Base-by-base conservation (phyloP, 345 rosid species). In the Citrus sp. region DNA sequence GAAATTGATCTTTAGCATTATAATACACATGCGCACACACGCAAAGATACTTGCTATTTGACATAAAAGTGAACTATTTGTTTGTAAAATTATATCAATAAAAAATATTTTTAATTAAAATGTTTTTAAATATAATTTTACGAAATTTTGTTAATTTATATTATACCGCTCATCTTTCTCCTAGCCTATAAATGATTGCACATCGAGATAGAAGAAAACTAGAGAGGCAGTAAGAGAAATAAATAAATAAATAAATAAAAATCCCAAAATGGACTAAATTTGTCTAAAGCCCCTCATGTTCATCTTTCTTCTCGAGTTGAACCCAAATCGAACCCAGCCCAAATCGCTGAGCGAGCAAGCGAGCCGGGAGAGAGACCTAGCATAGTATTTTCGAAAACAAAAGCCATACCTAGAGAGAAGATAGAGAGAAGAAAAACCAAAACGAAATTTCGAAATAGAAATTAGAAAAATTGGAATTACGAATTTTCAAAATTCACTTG, bases 301-400 rank as follows among this genome's bases (percentile, higher is more conserved):
- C 71, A 77, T 55, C 67, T 77, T 8, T 58, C 67, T 18, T 64
- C 74, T 77, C 28, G 67, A 6, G 25, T 30, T 30, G 54, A 69
- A 77, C 80, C 77, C 82, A 25, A 60, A 10, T 12, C 65, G 32
- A 72, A 70, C 55, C 54, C 49, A 74, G 73, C 82, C 64, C 68
- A 42, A 63, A 74, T 30, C 25, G 30, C 62, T 42, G 77, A 32
- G 80, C 65, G 73, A 70, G 67, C 40, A 22, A 68, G 73, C 22
- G 67, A 25, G 58, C 61, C 64, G 60, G 25, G 80, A 60, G 42
- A 69, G 60, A 30, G 61, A 51, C 27, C 35, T 70, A 42, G 70
- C 73, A 67, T 35, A 24, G 51, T 51, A 27, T 63, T 54, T 18
- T 55, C 32, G 64, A 73, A 73, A 73, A 70, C 59, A 67, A 58